Evolutionary conservation across 2,329 filamentous ascomycete genomes (phyloP).

Genomic region (Colletotrichum destructivum): DNA sequence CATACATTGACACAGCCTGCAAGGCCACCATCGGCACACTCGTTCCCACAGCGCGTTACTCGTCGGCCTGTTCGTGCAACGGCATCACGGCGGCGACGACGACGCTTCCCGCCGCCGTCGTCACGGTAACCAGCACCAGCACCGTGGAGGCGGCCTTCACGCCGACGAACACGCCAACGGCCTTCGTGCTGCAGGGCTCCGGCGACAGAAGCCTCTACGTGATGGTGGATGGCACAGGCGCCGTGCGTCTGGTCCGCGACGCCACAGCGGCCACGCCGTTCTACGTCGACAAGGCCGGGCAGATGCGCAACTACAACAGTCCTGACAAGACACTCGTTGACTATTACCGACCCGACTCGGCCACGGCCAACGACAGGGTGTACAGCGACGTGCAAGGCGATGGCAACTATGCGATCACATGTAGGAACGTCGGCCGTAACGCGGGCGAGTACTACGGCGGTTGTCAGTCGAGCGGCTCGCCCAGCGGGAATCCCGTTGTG

Average conservation of each 20-base stretch:
- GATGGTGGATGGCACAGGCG: background rate
- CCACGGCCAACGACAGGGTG: conserved; percentile 29
- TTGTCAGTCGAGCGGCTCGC: conserved; percentile 24
- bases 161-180: conserved; percentile 21
- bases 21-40: conserved; percentile 20
- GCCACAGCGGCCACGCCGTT: conserved; percentile 15
- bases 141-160: conserved; percentile 45
- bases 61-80: conserved; percentile 61
- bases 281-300: conserved; percentile 27
- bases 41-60: conserved; percentile 47
- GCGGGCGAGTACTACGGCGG: conserved; percentile 9
- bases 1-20: conserved; percentile 18
- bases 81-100: conserved; percentile 57
- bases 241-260: conserved; percentile 22
- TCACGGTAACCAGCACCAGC: conserved; percentile 58
- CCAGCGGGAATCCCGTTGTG: conserved; percentile 14
- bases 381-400: conserved; percentile 12
- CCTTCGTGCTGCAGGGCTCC: conserved; percentile 15
- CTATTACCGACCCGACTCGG: conserved; percentile 26
- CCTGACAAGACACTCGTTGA: conserved; percentile 18
- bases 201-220: conserved; percentile 9
- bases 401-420: conserved; percentile 17
- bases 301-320: conserved; percentile 24
- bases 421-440: background rate
- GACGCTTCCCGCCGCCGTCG: conserved; percentile 55